Evolutionary conservation across 73 alveolate species (phyloP).

Genomic region (Urostyla sp.): DNA sequence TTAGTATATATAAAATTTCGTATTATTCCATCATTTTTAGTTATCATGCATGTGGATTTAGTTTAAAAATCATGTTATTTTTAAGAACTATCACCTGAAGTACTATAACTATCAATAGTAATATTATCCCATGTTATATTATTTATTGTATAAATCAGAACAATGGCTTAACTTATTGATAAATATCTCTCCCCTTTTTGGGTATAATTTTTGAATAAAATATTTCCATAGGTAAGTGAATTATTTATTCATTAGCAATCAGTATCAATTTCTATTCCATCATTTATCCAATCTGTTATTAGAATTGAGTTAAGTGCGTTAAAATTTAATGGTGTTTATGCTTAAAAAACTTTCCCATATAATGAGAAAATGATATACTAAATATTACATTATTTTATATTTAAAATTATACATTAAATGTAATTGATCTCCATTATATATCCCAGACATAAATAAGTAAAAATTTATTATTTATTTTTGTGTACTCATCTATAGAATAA

Average conservation of each 20-base stretch:
- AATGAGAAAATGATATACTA: neutral
- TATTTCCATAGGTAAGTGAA: neutral
- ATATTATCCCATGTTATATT: neutral
- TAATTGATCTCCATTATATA: neutral
- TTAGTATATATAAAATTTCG: neutral
- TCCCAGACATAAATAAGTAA: conserved; percentile 1
- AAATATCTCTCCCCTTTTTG: too few relatives aligned
- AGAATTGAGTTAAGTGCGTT: neutral
- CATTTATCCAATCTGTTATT: conserved; percentile 4
- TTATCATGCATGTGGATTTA: neutral
- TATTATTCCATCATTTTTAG: neutral
- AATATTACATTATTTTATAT: neutral
- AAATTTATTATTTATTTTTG: neutral
- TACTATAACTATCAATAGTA: neutral
- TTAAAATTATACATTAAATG: neutral
- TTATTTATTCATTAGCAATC: neutral
- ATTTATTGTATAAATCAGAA: neutral
- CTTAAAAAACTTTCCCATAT: neutral
- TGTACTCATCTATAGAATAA: neutral
- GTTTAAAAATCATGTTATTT: neutral
- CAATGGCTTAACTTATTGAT: neutral
- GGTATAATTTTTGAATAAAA: neutral
- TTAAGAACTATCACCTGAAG: neutral
- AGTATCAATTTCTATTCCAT: neutral
- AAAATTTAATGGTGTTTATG: neutral